Base-by-base conservation (phyloP, 2,329 filamentous ascomycete species). In the Pyrenochaeta sp. region DNA sequence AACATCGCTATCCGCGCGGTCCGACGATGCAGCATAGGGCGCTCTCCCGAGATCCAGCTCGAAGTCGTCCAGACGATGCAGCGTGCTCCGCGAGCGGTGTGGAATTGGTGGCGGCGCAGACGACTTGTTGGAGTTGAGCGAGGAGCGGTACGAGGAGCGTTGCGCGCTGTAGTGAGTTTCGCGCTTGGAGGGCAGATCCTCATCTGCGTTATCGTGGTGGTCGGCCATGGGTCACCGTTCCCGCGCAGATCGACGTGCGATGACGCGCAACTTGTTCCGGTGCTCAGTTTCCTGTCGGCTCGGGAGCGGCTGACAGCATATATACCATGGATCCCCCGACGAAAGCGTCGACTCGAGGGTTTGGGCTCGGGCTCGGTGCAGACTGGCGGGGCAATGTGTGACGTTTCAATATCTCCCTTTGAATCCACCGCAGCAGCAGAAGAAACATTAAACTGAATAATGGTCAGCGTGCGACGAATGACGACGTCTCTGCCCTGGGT, bases 151-250 rank as follows among this genome's bases (percentile, higher is more conserved):
- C 3, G 70, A 73, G 3, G 73, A 74, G 57, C 71, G 71, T 58
- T 75, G 72, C 46, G 72, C 67, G 59, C 68, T 69, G 61, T 68
- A 75, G 54, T 74, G 67, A 36, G 54, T 62, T 7, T 69, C 61
- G 60, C 71, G 69, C 50, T 55, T 61, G 12, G 61, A 60, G 5
- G 40, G 41, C 7, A 60, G 50, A 18, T 64, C 63, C 30, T 72
- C 64, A 29, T 72, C 67, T 33, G 36, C 45, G 30, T 49, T 44
- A 32, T 35, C 27, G 39, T 27, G 20, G 48, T 52, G 56, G 50
- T 70, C 62, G 45, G 63, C 56, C 67, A 69, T 72, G 36, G 10
- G n/a, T 45, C 31, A 36, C 36, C 40, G 43, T 58, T 29, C n/a
- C 40, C 44, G 50, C 37, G 37, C 44, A 35, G 32, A 42, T 54